Percentiles rank a stretch among this genome's conserved stretches.
Evolutionary conservation across 1,139 yeast genomes (phyloP).

Genomic region (Suhomyces bokatorum): DNA sequence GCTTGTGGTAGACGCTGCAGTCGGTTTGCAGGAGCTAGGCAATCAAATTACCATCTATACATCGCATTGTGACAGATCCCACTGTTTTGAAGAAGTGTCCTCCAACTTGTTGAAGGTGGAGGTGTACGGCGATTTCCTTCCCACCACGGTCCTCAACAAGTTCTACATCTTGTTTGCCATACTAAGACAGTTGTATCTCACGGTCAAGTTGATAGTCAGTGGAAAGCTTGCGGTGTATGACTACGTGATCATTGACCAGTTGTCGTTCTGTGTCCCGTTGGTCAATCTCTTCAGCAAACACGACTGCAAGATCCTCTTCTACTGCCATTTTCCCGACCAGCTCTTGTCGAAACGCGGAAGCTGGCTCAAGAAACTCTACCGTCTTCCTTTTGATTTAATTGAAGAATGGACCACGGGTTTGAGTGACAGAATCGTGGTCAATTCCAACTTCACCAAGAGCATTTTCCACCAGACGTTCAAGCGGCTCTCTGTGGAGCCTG

Average conservation of each 20-base stretch:
- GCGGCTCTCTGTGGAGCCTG: conserved; percentile 50
- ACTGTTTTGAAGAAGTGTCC: conserved; percentile 88
- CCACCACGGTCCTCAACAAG: conserved; percentile 63
- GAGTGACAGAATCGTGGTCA: conserved; percentile 82
- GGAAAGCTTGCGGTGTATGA: conserved; percentile 58
- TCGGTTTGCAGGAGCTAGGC: conserved; percentile 67
- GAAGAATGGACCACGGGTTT: conserved; percentile 80
- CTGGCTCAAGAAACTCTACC: conserved; percentile 59
- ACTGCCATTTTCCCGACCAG: conserved; percentile 96
- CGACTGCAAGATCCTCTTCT: conserved; percentile 60
- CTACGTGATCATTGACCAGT: conserved; percentile 81
- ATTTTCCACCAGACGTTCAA: conserved; percentile 68
- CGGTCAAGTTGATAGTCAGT: conserved; percentile 47
- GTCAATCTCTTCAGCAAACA: conserved; percentile 51
- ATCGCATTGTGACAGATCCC: conserved; percentile 82
- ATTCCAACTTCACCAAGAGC: conserved; percentile 76
- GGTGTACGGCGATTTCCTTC: conserved; percentile 82
- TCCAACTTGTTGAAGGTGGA: conserved; percentile 55
- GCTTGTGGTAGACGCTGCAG: conserved; percentile 90
- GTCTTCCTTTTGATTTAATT: conserved; percentile 76
- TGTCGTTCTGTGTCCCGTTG: conserved; percentile 82
- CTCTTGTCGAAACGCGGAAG: conserved; percentile 63
- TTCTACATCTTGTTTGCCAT: conserved; percentile 84
- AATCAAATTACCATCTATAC: conserved; percentile 74
- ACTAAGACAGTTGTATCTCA: conserved; percentile 73